Conservation (phyloP, 78 protist genomes). For the Dictyostelium purpureum region DNA sequence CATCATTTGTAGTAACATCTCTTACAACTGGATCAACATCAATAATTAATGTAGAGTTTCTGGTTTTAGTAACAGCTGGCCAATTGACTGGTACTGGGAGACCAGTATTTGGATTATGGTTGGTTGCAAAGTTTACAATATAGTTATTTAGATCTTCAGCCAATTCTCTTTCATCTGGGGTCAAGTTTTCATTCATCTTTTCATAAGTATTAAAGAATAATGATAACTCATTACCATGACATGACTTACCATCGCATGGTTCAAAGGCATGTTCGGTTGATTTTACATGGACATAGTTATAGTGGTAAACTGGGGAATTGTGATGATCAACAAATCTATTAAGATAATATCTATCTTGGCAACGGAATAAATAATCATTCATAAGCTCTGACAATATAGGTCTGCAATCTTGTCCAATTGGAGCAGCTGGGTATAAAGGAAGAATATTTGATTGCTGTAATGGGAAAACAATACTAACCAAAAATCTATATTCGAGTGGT, state of each 20-base stretch:
- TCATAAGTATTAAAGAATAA: not conserved
- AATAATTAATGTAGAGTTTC: not conserved
- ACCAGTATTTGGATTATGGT: conserved; percentile 51
- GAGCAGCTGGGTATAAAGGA: conserved; percentile 5
- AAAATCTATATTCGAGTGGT: not conserved
- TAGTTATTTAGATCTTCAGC: conserved; percentile 23
- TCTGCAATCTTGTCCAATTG: not conserved
- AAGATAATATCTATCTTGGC: not conserved
- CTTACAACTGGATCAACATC: not conserved
- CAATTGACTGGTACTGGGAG: not conserved
- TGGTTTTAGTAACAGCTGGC: not conserved
- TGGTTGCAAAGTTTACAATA: conserved; percentile 4
- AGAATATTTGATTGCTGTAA: not conserved
- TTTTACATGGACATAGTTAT: conserved; percentile 15
- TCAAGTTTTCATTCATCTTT: not conserved
- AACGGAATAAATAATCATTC: conserved; percentile 30
- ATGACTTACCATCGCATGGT: conserved; percentile 27
- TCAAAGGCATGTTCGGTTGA: not conserved
- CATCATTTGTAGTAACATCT: not conserved
- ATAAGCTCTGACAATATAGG: not conserved
- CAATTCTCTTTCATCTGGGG: not conserved
- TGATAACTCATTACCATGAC: conserved; percentile 74
- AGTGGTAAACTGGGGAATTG: not conserved
- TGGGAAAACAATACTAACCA: not conserved
- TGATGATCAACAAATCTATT: not conserved